Conservation (phyloP, 306 rosid species). For the Citrullus mucosospermus region DNA sequence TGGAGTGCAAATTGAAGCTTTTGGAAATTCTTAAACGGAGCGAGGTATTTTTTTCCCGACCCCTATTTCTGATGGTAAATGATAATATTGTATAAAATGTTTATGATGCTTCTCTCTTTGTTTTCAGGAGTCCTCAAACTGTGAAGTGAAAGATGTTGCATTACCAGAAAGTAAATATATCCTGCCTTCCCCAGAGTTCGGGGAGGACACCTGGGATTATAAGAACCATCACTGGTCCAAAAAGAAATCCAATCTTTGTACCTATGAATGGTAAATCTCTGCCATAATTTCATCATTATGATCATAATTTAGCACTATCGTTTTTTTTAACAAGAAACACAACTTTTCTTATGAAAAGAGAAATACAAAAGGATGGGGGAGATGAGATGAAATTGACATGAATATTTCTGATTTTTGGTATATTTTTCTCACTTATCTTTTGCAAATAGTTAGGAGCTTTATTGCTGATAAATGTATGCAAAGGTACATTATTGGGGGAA, state of each 20-base stretch:
- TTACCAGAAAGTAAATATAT: slow-evolving; percentile 19
- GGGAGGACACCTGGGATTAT: slow-evolving; percentile 69
- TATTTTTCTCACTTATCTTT: not conserved
- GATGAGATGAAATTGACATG: not conserved
- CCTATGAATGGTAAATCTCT: slow-evolving; percentile 60
- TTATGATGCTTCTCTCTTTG: slow-evolving; percentile 7
- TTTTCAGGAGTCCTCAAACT: slow-evolving; percentile 31
- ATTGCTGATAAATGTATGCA: not conserved
- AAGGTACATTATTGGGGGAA: not conserved
- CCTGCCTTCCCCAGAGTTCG: slow-evolving; percentile 32
- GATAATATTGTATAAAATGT: not conserved
- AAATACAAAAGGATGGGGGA: too few relatives aligned
- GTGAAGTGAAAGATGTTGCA: slow-evolving; percentile 20
- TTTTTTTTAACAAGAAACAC: too few relatives aligned
- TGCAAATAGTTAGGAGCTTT: not conserved
- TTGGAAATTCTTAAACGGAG: slow-evolving; percentile 31
- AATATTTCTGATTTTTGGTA: slow-evolving; percentile 8
- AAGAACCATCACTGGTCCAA: slow-evolving; percentile 57
- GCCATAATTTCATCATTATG: not conserved
- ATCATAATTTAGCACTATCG: not conserved
- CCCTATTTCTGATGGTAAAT: not conserved
- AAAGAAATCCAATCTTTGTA: slow-evolving; percentile 52
- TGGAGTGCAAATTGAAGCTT: slow-evolving; percentile 74
- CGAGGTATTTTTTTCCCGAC: slow-evolving; percentile 24
- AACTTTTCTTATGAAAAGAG: too few relatives aligned